Evolutionary conservation across 2,329 filamentous ascomycete species (phyloP).

Genomic region (Fusarium sp.): DNA sequence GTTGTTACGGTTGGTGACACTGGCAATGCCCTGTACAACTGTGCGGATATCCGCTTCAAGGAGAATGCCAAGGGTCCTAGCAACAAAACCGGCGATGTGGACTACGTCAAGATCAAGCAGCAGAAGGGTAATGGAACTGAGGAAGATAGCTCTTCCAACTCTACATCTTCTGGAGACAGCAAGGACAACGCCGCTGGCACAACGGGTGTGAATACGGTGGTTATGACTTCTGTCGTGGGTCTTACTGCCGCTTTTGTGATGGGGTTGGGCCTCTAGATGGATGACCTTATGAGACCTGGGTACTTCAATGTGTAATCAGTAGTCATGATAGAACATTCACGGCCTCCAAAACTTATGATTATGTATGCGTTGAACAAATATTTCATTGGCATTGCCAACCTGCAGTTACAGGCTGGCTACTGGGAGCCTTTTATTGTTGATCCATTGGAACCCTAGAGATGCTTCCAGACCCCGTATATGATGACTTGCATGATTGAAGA

Average conservation of each 20-base stretch:
- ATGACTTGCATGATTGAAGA: background rate
- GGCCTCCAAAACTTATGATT: constrained; percentile 22
- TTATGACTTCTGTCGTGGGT: constrained; percentile 49
- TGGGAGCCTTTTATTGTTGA: background rate
- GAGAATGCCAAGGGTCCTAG: constrained; percentile 56
- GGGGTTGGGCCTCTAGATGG: constrained; percentile 47
- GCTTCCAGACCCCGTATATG: background rate
- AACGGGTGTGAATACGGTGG: constrained; percentile 37
- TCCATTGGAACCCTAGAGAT: background rate
- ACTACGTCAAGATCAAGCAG: constrained; percentile 52
- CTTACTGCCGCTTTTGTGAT: constrained; percentile 51
- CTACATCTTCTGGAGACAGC: constrained; percentile 19
- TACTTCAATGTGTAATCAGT: background rate
- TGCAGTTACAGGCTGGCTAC: background rate
- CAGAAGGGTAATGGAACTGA: constrained; percentile 36
- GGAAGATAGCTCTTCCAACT: constrained; percentile 29
- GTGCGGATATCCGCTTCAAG: constrained; percentile 77
- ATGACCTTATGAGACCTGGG: background rate
- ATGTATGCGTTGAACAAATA: constrained; percentile 12
- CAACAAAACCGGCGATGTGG: constrained; percentile 50
- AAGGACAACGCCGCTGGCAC: constrained; percentile 38
- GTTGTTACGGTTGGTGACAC: constrained; percentile 70
- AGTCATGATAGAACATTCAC: constrained; percentile 7
- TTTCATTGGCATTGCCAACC: background rate
- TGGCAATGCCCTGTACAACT: constrained; percentile 74